Percentiles rank a stretch among this genome's conserved stretches.
Evolutionary conservation across 1,284 basidiomycete species (phyloP).

Genomic region (Trametes polyzona): DNA sequence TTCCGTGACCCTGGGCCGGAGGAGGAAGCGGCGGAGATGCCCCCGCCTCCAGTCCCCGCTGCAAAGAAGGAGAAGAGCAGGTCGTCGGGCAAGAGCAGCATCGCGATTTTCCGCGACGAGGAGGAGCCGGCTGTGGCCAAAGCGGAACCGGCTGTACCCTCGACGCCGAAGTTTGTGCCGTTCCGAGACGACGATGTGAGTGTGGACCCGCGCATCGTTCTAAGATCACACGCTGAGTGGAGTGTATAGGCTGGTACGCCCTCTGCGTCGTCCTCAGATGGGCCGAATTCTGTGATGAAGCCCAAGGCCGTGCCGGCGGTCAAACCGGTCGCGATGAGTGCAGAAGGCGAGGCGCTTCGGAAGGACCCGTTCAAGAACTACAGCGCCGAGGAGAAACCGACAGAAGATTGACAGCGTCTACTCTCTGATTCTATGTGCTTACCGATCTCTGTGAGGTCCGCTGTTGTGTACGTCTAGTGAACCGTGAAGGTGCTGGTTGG

Average conservation of each 20-base stretch:
- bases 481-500: no score
- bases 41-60: conserved; percentile 36
- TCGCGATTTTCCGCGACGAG: conserved; percentile 34
- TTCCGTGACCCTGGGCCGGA: conserved; percentile 53
- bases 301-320: conserved; percentile 40
- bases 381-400: conserved; percentile 30
- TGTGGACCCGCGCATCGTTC: neutral
- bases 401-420: conserved; percentile 16
- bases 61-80: conserved; percentile 30
- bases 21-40: conserved; percentile 18
- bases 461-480: conserved; percentile 1
- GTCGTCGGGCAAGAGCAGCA: conserved; percentile 20
- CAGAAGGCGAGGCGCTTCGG: conserved; percentile 73
- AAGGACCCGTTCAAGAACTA: conserved; percentile 83
- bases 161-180: conserved; percentile 64
- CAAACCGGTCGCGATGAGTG: conserved; percentile 42
- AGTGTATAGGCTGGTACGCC: conserved; percentile 23
- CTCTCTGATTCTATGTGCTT: neutral
- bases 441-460: neutral
- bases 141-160: conserved; percentile 34
- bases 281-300: conserved; percentile 68
- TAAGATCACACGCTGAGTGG: neutral
- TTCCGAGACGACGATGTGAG: conserved; percentile 64
- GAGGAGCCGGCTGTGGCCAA: conserved; percentile 28
- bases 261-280: conserved; percentile 30